phyloP scores from a whole-genome alignment of 148 eudicot genomes.

The Talinum fruticosum region DNA sequence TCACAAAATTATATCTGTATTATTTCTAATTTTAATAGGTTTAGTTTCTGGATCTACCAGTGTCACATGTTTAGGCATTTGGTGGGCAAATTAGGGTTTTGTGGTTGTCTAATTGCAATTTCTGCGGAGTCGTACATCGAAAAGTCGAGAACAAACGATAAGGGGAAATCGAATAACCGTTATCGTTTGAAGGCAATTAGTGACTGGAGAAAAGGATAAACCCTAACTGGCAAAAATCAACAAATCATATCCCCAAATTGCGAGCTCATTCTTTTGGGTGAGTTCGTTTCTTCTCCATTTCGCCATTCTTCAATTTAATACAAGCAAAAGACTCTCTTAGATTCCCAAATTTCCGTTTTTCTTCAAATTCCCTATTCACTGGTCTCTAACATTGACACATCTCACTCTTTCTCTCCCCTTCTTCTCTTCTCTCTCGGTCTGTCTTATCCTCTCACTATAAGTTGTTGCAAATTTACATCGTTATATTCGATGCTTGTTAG shows the following conservation, averaged over 20 bases:
- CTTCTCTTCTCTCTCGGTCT: background rate
- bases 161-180: background rate
- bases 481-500: slow-evolving; percentile 47
- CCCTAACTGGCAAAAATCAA: background rate
- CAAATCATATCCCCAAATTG: background rate
- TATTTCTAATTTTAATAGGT: too few species aligned
- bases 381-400: slow-evolving; percentile 12
- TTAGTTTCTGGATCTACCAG: too few species aligned
- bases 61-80: too few species aligned
- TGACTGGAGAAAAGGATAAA: slow-evolving; percentile 1
- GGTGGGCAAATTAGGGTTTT: background rate
- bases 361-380: background rate
- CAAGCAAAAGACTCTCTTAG: background rate
- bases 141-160: background rate
- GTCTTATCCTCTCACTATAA: background rate
- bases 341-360: background rate
- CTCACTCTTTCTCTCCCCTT: too few species aligned
- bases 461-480: background rate
- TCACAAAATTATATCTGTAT: too few species aligned
- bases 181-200: background rate
- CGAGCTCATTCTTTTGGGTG: background rate
- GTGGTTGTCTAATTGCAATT: background rate
- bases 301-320: background rate
- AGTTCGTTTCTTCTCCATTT: background rate
- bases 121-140: background rate